phyloP scores from a whole-genome alignment of 1,284 basidiomycete species.

The Moesziomyces sp. region DNA sequence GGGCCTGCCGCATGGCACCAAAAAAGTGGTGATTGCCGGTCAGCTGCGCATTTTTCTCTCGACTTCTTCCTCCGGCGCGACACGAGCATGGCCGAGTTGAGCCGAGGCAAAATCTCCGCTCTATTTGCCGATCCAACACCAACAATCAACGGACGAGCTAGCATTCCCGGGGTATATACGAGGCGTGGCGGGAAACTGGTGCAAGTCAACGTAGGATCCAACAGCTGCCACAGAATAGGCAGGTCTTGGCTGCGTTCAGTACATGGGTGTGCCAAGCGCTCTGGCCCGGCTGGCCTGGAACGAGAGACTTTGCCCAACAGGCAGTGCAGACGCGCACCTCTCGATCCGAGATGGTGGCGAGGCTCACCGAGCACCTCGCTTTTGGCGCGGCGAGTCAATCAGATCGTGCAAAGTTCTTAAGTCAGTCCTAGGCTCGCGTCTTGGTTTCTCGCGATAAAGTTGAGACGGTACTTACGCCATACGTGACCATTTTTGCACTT shows the following conservation, averaged over 20 bases:
- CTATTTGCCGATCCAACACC: no score
- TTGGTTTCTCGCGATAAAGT: neutral
- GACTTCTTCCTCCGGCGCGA: no score
- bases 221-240: constrained; percentile 31
- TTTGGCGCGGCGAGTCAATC: neutral
- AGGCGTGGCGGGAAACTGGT: no score
- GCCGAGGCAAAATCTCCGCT: no score
- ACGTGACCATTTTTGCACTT: constrained; percentile 34
- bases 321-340: constrained; percentile 31
- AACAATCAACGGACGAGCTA: no score
- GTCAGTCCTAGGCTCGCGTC: neutral
- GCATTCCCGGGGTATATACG: no score
- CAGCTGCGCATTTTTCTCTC: no score
- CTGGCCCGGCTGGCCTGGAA: constrained; percentile 11
- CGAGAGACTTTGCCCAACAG: constrained; percentile 40
- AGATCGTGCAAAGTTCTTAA: neutral
- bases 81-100: no score
- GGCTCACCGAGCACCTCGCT: constrained; percentile 44
- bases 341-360: constrained; percentile 32
- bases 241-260: constrained; percentile 14
- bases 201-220: constrained; percentile 31
- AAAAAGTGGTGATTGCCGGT: no score
- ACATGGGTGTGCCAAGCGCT: constrained; percentile 8
- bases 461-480: constrained; percentile 28
- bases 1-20: no score